Evolutionary conservation across 1,284 basidiomycete genomes (phyloP).

Genomic region (Heliocybe sulcata): DNA sequence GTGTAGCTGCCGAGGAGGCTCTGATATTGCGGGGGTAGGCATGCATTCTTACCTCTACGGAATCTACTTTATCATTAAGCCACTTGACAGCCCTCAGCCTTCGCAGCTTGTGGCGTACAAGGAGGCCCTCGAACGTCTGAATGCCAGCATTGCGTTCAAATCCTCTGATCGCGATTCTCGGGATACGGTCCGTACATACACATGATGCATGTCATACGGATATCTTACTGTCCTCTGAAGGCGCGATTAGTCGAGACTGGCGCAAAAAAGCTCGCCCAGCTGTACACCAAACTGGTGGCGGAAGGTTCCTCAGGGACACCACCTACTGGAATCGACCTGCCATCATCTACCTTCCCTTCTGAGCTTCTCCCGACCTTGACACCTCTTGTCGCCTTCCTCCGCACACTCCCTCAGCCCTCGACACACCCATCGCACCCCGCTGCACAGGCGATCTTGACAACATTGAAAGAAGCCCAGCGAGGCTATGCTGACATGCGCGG

Average conservation of each 20-base stretch:
- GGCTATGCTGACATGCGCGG: slow-evolving; percentile 83
- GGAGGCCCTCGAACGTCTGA: slow-evolving; percentile 66
- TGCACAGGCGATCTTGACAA: slow-evolving; percentile 49
- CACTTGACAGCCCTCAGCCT: slow-evolving; percentile 49
- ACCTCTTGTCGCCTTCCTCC: slow-evolving; percentile 61
- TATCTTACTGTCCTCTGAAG: slow-evolving; percentile 23
- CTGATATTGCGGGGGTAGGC: slow-evolving; percentile 68
- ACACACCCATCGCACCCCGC: slow-evolving; percentile 78
- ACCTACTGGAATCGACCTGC: slow-evolving; percentile 51
- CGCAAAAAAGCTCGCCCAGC: slow-evolving; percentile 67
- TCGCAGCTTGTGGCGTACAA: slow-evolving; percentile 58
- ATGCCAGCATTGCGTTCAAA: slow-evolving; percentile 74
- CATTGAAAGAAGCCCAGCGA: slow-evolving; percentile 66
- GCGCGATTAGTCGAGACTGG: slow-evolving; percentile 74
- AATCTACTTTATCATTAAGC: slow-evolving; percentile 3
- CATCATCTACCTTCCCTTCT: slow-evolving; percentile 45
- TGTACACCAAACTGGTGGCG: slow-evolving; percentile 76
- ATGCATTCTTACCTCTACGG: neutral
- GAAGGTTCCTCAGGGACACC: slow-evolving; percentile 69
- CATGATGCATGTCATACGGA: neutral
- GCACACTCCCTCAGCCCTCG: slow-evolving; percentile 62
- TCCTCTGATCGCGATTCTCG: slow-evolving; percentile 47
- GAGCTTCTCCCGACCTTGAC: slow-evolving; percentile 43
- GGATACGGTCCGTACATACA: slow-evolving; percentile 47
- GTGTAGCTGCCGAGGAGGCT: slow-evolving; percentile 70